These are phyloP conservation scores for Apiospora marii DNA, from an alignment of 2,329 filamentous ascomycete genomes.

Conservation along the genomic window DNA sequence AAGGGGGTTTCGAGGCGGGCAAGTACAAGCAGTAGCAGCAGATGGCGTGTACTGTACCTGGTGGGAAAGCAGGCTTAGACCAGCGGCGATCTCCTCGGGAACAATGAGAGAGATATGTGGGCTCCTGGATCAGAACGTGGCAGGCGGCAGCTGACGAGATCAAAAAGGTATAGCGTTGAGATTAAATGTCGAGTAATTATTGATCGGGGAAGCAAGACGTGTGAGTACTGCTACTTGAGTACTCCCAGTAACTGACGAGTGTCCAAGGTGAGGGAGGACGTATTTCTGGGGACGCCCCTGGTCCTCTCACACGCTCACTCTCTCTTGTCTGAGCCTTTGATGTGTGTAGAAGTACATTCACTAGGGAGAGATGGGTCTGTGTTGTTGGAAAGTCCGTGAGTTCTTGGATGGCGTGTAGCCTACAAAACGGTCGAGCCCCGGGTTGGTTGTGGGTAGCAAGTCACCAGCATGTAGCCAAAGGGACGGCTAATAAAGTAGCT, in stretches of 20 bases:
- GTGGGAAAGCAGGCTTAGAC: constrained; percentile 23
- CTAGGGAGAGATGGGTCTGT: constrained; percentile 17
- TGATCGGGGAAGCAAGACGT: background rate
- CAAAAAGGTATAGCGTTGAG: constrained; percentile 26
- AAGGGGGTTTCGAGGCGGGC: constrained; percentile 6
- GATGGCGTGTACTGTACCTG: constrained; percentile 14
- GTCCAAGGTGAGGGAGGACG: constrained; percentile 7
- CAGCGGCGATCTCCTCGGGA: constrained; percentile 28
- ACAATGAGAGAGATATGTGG: constrained; percentile 22
- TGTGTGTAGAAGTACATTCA: constrained; percentile 8
- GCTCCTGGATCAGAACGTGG: constrained; percentile 29
- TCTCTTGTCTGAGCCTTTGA: constrained; percentile 2
- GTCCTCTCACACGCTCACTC: background rate
- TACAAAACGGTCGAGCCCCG: constrained; percentile 18
- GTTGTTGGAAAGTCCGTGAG: constrained; percentile 19
- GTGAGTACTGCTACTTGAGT: constrained; percentile 2
- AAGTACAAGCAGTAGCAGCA: constrained; percentile 19
- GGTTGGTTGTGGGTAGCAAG: constrained; percentile 5
- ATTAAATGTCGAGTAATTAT: constrained; percentile 23
- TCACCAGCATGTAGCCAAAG: constrained; percentile 12
- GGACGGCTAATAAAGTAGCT: constrained; percentile 10
- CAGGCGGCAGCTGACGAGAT: constrained; percentile 26
- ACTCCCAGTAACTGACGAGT: background rate
- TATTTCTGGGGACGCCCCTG: constrained; percentile 15
- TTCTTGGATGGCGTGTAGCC: constrained; percentile 13